These are phyloP conservation scores for Alisma plantagoaquatica DNA, from an alignment of 106 monocot genomes.

Conservation along the genomic window DNA sequence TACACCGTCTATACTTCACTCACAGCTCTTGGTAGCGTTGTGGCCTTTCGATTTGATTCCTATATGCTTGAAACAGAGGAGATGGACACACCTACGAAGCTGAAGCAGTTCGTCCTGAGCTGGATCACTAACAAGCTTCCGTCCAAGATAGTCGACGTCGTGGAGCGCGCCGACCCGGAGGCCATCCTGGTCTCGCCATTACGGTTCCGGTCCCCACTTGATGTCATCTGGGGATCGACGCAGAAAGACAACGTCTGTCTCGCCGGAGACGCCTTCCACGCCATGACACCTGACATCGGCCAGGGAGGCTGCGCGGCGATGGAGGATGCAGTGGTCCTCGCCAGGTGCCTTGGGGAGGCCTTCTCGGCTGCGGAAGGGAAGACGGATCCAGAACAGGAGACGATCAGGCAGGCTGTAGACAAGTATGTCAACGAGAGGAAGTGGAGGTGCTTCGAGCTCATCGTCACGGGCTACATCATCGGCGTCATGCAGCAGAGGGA, in stretches of 20 bases:
- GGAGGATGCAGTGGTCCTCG: conserved; percentile 62
- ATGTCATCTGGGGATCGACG: conserved; percentile 10
- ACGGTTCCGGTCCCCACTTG: conserved; percentile 32
- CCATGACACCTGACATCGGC: conserved; percentile 76
- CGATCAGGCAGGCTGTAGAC: too few relatives aligned
- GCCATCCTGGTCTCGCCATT: conserved; percentile 37
- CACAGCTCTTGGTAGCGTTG: too few relatives aligned
- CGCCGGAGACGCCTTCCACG: conserved; percentile 68
- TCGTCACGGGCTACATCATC: conserved; percentile 28
- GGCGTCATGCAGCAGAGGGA: conserved; percentile 40
- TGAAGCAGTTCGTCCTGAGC: conserved; percentile 27
- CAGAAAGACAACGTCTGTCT: conserved; percentile 36
- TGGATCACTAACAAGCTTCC: conserved; percentile 23
- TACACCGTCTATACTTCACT: background rate
- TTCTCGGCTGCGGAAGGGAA: background rate
- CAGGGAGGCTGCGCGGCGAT: conserved; percentile 71
- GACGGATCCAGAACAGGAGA: background rate
- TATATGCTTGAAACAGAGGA: background rate
- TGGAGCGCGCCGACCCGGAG: conserved; percentile 20
- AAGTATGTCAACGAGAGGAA: conserved; percentile 44
- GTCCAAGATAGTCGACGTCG: conserved; percentile 23
- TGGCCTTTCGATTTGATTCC: too few relatives aligned
- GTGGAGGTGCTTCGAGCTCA: conserved; percentile 46
- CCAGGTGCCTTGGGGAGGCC: conserved; percentile 31
- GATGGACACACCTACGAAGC: conserved; percentile 15